Evolutionary conservation across 768 basidiomycete genomes (phyloP).

Genomic region (Lactarius tabidus): DNA sequence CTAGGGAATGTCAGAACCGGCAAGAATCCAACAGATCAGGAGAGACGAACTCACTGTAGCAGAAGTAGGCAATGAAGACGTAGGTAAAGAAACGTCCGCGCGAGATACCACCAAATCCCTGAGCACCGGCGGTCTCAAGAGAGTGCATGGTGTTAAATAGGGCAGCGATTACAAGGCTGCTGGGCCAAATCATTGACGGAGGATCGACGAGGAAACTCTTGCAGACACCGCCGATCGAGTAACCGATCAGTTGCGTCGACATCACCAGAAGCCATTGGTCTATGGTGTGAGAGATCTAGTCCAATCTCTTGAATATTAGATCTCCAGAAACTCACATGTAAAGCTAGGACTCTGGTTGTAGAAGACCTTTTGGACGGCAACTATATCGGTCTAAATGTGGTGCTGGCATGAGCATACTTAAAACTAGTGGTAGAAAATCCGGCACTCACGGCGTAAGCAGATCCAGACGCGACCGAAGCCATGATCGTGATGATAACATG

Average conservation of each 20-base stretch:
- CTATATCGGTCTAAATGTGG: slow-evolving; percentile 37
- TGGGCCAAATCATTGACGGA: slow-evolving; percentile 44
- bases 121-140: slow-evolving; percentile 40
- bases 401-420: background rate
- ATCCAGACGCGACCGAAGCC: slow-evolving; percentile 37
- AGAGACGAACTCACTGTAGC: slow-evolving; percentile 43
- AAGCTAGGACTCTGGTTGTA: slow-evolving; percentile 41
- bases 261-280: slow-evolving; percentile 39
- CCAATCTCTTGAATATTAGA: no score
- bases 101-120: slow-evolving; percentile 42
- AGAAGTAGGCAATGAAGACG: slow-evolving; percentile 36
- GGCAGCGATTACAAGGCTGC: slow-evolving; percentile 39
- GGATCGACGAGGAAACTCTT: slow-evolving; percentile 43
- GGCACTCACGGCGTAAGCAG: slow-evolving; percentile 33
- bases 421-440: background rate
- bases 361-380: slow-evolving; percentile 44
- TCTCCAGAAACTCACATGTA: slow-evolving; percentile 27
- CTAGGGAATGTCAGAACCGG: background rate
- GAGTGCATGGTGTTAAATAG: slow-evolving; percentile 43
- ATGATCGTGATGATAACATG: slow-evolving; percentile 50
- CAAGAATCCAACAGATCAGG: background rate
- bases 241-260: slow-evolving; percentile 41
- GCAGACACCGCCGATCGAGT: slow-evolving; percentile 40
- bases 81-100: slow-evolving; percentile 52
- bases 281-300: no score